Percentiles rank a stretch among this genome's conserved stretches.
phyloP scores from a whole-genome alignment of 2,329 filamentous ascomycete genomes.

The Talaromyces islandicus region DNA sequence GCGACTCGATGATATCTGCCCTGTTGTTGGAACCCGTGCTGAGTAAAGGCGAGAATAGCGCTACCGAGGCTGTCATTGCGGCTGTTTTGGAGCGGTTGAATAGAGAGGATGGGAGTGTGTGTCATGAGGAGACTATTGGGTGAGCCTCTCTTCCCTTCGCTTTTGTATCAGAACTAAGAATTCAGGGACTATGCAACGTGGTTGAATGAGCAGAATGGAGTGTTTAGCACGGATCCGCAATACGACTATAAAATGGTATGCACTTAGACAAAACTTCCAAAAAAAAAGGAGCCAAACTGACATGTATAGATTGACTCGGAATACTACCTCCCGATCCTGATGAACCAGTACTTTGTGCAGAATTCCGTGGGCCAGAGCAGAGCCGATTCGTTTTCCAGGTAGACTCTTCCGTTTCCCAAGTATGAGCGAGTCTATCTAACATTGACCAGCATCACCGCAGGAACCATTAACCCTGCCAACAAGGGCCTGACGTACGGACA shows the following conservation, averaged over 20 bases:
- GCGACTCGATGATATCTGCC: conserved; percentile 58
- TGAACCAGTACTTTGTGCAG: conserved; percentile 54
- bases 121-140: conserved; percentile 61
- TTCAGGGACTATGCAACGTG: conserved; percentile 57
- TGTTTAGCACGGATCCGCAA: conserved; percentile 46
- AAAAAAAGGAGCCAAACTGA: no score
- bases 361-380: conserved; percentile 37
- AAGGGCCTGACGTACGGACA: conserved; percentile 48
- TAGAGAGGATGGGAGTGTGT: conserved; percentile 53
- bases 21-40: conserved; percentile 55
- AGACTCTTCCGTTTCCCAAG: not conserved
- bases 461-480: conserved; percentile 48
- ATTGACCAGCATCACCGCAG: conserved; percentile 36
- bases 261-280: no score
- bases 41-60: conserved; percentile 49
- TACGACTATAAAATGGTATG: conserved; percentile 54
- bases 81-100: conserved; percentile 58
- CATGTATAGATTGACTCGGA: conserved; percentile 62
- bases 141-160: conserved; percentile 7
- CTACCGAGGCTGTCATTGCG: conserved; percentile 56
- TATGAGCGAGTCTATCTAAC: not conserved
- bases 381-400: conserved; percentile 30
- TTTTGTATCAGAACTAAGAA: not conserved
- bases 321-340: conserved; percentile 53
- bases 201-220: conserved; percentile 49